A percentile compares a stretch with the other conserved stretches of the same genome.
phyloP scores from a whole-genome alignment of 1,284 basidiomycete species.

The Ustilago vetiveriae region DNA sequence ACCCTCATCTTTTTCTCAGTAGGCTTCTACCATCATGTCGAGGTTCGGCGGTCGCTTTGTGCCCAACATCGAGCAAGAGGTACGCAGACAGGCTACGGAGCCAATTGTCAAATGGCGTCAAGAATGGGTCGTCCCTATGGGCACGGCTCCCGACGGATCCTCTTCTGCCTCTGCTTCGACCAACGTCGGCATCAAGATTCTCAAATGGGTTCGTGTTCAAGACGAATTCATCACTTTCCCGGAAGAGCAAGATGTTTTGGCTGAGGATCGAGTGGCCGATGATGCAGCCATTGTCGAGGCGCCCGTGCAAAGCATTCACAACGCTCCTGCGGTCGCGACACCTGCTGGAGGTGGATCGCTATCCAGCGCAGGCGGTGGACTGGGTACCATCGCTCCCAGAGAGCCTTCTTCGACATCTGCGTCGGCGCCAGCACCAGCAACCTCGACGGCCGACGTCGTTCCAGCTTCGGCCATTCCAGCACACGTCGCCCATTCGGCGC shows the following conservation, averaged over 20 bases:
- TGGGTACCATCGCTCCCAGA: slow-evolving; percentile 38
- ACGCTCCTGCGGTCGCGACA: slow-evolving; percentile 22
- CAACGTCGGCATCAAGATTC: slow-evolving; percentile 23
- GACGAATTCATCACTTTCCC: slow-evolving; percentile 15
- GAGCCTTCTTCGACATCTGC: slow-evolving; percentile 19
- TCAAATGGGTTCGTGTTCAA: slow-evolving; percentile 34
- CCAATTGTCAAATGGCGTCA: slow-evolving; percentile 42
- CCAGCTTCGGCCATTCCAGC: slow-evolving; percentile 33
- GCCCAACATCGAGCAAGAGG: slow-evolving; percentile 46
- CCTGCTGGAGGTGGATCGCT: slow-evolving; percentile 8
- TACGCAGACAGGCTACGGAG: slow-evolving; percentile 33
- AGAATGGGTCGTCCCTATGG: slow-evolving; percentile 24
- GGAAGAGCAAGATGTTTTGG: slow-evolving; percentile 37
- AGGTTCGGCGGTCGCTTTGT: slow-evolving; percentile 36
- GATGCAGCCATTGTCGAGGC: slow-evolving; percentile 39
- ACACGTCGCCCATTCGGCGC: slow-evolving; percentile 13
- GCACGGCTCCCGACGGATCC: slow-evolving; percentile 7
- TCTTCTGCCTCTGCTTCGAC: slow-evolving; percentile 13
- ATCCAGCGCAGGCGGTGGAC: slow-evolving; percentile 20
- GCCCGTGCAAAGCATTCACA: slow-evolving; percentile 44
- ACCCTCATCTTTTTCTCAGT: neutral
- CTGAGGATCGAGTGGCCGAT: slow-evolving; percentile 22
- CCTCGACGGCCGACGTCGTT: neutral
- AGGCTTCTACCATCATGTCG: slow-evolving; percentile 18
- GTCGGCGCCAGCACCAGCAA: slow-evolving; percentile 3